A percentile compares a stretch with the other conserved stretches of the same genome.
Evolutionary conservation across 2,329 filamentous ascomycete genomes (phyloP).

Genomic region (Ophiostoma pallidulum): DNA sequence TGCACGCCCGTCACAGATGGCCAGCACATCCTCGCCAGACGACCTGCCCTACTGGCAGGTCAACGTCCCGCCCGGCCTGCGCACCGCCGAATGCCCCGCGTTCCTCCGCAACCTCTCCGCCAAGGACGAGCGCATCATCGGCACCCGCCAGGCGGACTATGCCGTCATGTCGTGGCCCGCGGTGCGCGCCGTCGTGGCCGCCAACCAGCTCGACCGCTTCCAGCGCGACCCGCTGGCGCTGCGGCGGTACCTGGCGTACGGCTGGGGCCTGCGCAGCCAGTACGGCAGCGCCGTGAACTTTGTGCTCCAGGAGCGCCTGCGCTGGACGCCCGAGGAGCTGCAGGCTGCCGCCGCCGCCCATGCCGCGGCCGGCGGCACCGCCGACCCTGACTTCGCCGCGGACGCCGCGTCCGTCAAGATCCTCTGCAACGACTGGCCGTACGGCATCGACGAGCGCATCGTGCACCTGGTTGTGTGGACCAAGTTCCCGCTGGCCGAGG

Average conservation of each 20-base stretch:
- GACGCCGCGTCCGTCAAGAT: slow-evolving; percentile 33
- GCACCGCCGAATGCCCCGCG: slow-evolving; percentile 58
- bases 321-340: slow-evolving; percentile 48
- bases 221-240: slow-evolving; percentile 68
- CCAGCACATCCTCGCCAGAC: background rate
- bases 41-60: slow-evolving; percentile 66
- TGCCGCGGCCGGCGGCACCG: slow-evolving; percentile 20
- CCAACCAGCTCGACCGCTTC: slow-evolving; percentile 67
- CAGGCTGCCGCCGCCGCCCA: slow-evolving; percentile 16
- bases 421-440: slow-evolving; percentile 88
- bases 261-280: slow-evolving; percentile 49
- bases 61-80: slow-evolving; percentile 58
- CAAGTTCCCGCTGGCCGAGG: slow-evolving; percentile 70
- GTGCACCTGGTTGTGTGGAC: slow-evolving; percentile 88
- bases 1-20: background rate
- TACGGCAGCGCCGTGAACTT: slow-evolving; percentile 74
- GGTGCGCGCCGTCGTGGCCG: slow-evolving; percentile 50
- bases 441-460: slow-evolving; percentile 68
- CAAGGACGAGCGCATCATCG: slow-evolving; percentile 63
- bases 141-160: slow-evolving; percentile 60
- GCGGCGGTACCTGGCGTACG: slow-evolving; percentile 66
- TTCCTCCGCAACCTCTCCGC: slow-evolving; percentile 53
- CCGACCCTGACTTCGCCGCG: slow-evolving; percentile 33
- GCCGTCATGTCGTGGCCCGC: slow-evolving; percentile 56
- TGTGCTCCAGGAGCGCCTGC: slow-evolving; percentile 58